Conservation (phyloP, 202 grass and related monocot genomes). For the Schoenoplectus tabernaemontani region DNA sequence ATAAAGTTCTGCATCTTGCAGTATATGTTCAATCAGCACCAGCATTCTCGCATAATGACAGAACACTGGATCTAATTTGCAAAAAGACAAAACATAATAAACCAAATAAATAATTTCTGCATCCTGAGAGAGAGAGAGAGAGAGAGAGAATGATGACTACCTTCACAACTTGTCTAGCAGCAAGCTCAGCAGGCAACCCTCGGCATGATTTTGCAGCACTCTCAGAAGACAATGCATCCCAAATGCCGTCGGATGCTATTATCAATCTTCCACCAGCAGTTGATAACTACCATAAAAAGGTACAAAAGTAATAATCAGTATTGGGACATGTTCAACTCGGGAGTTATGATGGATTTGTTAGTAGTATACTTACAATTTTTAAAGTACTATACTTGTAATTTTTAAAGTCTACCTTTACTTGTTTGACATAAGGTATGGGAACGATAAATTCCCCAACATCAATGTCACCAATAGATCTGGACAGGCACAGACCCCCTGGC, state of each 20-base stretch:
- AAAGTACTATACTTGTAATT: too few relatives aligned
- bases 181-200: constrained; percentile 87
- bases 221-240: constrained; percentile 87
- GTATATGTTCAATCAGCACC: background rate
- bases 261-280: constrained; percentile 88
- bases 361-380: too few relatives aligned
- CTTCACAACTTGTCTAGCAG: constrained; percentile 93
- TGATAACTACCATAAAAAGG: constrained; percentile 42
- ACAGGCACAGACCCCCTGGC: constrained; percentile 88
- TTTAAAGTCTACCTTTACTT: constrained; percentile 76
- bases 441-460: constrained; percentile 97
- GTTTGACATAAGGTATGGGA: constrained; percentile 88
- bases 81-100: background rate
- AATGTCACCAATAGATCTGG: constrained; percentile 92
- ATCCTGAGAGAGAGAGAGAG: constrained; percentile 1
- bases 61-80: background rate
- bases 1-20: background rate
- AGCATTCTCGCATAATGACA: background rate
- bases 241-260: constrained; percentile 97
- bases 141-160: constrained; percentile 26
- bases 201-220: constrained; percentile 74
- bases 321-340: background rate
- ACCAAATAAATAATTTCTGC: background rate
- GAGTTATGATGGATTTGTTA: background rate
- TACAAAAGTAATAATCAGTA: background rate